Conservation (phyloP, 371 early-diverging fungal species). For the Apophysomyces sp. region DNA sequence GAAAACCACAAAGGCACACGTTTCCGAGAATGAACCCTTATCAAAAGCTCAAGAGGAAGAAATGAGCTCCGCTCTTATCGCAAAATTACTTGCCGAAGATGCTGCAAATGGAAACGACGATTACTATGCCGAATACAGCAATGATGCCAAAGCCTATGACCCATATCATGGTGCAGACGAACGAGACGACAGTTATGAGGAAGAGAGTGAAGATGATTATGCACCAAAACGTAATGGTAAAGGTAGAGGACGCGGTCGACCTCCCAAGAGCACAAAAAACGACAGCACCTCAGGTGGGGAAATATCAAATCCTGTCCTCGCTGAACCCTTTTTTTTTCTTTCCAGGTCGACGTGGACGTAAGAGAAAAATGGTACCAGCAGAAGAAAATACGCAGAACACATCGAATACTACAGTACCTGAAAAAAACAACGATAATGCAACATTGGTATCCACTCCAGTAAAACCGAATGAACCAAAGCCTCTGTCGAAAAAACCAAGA, state of each 20-base stretch:
- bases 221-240: conserved; percentile 31
- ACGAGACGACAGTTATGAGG: conserved; percentile 49
- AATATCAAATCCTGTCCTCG: no score
- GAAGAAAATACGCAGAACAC: conserved; percentile 2
- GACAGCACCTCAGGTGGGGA: conserved; percentile 23
- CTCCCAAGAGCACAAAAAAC: conserved; percentile 17
- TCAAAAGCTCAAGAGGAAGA: conserved; percentile 72
- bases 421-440: conserved; percentile 14
- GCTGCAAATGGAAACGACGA: conserved; percentile 34
- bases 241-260: conserved; percentile 11
- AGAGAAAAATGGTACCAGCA: conserved; percentile 14
- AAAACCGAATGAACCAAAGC: conserved; percentile 2
- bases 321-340: neutral
- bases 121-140: conserved; percentile 68
- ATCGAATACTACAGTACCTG: neutral
- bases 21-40: conserved; percentile 1
- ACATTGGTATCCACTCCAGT: neutral
- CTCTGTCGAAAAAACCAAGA: conserved; percentile 30
- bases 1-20: neutral
- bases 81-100: conserved; percentile 75
- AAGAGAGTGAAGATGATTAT: conserved; percentile 55
- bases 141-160: conserved; percentile 31
- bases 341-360: conserved; percentile 18
- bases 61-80: conserved; percentile 79
- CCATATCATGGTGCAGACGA: conserved; percentile 25